Percentiles rank a stretch among this genome's conserved stretches.
Evolutionary conservation across 2,329 filamentous ascomycete genomes (phyloP).

Genomic region (Zasmidium angulare): DNA sequence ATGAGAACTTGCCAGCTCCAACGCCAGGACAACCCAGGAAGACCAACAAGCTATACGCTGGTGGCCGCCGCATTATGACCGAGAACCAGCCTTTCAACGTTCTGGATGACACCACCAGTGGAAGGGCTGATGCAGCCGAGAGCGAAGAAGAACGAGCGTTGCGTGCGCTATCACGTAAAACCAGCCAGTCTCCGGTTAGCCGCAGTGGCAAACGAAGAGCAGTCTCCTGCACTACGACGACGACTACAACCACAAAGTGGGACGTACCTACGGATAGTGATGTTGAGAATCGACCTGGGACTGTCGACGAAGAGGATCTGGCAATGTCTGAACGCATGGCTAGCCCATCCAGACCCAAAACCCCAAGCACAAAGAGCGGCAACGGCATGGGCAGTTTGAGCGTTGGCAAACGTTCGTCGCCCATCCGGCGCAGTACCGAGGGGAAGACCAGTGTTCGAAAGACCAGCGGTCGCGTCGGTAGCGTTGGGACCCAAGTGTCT

Average conservation of each 20-base stretch:
- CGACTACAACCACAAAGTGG: slow-evolving; percentile 57
- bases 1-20: slow-evolving; percentile 90
- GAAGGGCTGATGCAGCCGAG: slow-evolving; percentile 60
- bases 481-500: slow-evolving; percentile 31
- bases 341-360: slow-evolving; percentile 41
- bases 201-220: slow-evolving; percentile 66
- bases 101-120: slow-evolving; percentile 62
- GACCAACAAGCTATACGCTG: slow-evolving; percentile 73
- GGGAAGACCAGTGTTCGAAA: slow-evolving; percentile 51
- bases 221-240: slow-evolving; percentile 72
- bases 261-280: slow-evolving; percentile 47
- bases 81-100: slow-evolving; percentile 50
- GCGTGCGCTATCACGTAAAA: slow-evolving; percentile 68
- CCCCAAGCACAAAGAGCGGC: slow-evolving; percentile 42
- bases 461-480: slow-evolving; percentile 52
- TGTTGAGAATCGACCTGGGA: slow-evolving; percentile 41
- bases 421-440: slow-evolving; percentile 47
- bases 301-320: slow-evolving; percentile 26
- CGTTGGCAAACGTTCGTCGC: slow-evolving; percentile 48
- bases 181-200: slow-evolving; percentile 58
- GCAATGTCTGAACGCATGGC: slow-evolving; percentile 25
- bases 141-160: slow-evolving; percentile 84
- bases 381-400: slow-evolving; percentile 47
- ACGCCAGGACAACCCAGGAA: slow-evolving; percentile 96
- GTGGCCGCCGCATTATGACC: slow-evolving; percentile 58